A percentile compares a stretch with the other conserved stretches of the same genome.
Evolutionary conservation across 257 asterid genomes (phyloP).

Genomic region (Lantana camara): DNA sequence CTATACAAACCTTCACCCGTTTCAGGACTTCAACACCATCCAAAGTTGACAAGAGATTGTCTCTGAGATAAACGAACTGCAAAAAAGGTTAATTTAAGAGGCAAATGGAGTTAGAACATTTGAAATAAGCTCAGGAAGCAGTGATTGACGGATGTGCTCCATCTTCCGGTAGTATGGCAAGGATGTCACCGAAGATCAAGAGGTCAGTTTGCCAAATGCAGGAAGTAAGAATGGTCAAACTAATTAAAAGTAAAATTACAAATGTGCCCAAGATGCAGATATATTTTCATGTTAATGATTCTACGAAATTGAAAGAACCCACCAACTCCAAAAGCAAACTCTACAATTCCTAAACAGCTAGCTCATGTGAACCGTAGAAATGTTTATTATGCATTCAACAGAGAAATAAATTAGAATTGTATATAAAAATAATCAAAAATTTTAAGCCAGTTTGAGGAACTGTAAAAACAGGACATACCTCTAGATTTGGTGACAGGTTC

Average conservation of each 20-base stretch:
- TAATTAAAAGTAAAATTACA: not conserved
- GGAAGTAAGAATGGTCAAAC: constrained; percentile 5
- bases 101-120: constrained; percentile 5
- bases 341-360: not conserved
- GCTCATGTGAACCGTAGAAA: not conserved
- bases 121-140: constrained; percentile 14
- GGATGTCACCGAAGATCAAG: constrained; percentile 9
- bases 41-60: constrained; percentile 83
- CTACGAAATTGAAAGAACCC: not conserved
- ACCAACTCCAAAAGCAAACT: constrained; percentile 4
- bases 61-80: constrained; percentile 99
- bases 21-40: constrained; percentile 91
- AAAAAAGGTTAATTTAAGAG: constrained; percentile 25
- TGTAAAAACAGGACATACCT: constrained; percentile 55
- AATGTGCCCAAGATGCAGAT: not conserved
- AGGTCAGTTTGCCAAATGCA: constrained; percentile 7
- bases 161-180: not conserved
- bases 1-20: constrained; percentile 80
- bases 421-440: not conserved
- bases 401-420: not conserved
- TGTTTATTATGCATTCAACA: not conserved
- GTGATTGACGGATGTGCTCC: constrained; percentile 14
- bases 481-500: constrained; percentile 80
- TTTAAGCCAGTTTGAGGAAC: too few relatives aligned
- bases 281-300: not conserved